A percentile compares a stretch with the other conserved stretches of the same genome.
Evolutionary conservation across 176 grass and related monocot genomes (phyloP).

Genomic region (Juncus effusus): DNA sequence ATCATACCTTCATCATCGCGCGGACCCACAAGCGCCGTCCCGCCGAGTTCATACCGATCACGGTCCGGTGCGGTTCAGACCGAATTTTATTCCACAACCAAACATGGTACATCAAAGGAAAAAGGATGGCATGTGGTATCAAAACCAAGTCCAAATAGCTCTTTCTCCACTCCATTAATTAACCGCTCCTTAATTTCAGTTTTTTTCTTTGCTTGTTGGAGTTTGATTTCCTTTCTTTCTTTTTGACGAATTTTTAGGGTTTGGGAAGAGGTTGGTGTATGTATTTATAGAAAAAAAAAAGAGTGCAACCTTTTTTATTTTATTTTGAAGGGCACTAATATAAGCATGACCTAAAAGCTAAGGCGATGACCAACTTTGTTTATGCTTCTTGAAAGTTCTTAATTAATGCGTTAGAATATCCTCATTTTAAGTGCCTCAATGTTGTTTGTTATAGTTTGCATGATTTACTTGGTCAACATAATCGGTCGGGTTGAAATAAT

Average conservation of each 20-base stretch:
- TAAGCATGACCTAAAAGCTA: neutral
- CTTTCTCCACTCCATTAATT: conserved; percentile 69
- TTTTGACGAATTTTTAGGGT: neutral
- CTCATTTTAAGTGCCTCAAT: no score
- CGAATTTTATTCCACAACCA: conserved; percentile 72
- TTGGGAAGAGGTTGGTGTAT: neutral
- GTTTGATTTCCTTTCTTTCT: neutral
- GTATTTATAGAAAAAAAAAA: neutral
- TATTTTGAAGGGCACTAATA: neutral
- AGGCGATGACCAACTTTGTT: conserved; percentile 2
- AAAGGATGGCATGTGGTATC: conserved; percentile 52
- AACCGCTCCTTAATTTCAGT: neutral
- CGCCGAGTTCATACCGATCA: conserved; percentile 61
- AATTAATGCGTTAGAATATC: no score
- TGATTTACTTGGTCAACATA: no score
- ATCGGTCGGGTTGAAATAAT: no score
- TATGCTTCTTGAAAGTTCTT: no score
- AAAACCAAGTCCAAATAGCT: conserved; percentile 64
- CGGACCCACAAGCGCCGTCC: conserved; percentile 56
- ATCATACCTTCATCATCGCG: conserved; percentile 62
- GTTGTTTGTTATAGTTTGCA: no score
- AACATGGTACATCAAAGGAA: conserved; percentile 68
- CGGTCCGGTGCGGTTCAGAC: conserved; percentile 43
- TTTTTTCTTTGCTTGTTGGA: neutral
- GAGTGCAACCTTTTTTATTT: neutral